Evolutionary conservation across 2,329 filamentous ascomycete species (phyloP).

Genomic region (Botrytis porri): DNA sequence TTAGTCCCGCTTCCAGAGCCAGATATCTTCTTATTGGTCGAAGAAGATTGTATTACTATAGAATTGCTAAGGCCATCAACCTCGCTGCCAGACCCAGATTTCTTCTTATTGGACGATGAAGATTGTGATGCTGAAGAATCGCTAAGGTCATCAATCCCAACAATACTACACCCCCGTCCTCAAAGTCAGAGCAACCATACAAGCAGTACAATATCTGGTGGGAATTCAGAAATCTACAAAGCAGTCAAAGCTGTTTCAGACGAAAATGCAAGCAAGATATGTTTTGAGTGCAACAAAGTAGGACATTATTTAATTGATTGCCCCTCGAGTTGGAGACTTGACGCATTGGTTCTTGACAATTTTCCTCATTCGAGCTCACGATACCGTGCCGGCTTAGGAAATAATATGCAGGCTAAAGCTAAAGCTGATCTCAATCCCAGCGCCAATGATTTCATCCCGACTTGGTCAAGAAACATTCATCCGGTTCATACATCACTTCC

Average conservation of each 20-base stretch:
- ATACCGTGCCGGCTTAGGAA: not conserved
- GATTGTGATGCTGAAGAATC: not conserved
- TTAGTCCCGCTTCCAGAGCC: not conserved
- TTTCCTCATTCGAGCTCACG: not conserved
- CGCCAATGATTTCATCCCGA: not conserved
- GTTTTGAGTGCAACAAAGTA: not conserved
- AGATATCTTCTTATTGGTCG: not conserved
- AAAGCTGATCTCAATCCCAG: not conserved
- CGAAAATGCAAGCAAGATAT: not conserved
- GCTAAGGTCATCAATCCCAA: no score
- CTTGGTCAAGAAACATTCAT: not conserved
- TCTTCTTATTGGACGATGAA: not conserved
- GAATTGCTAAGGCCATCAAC: not conserved
- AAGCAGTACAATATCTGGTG: not conserved
- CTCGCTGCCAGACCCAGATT: not conserved
- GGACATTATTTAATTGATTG: not conserved
- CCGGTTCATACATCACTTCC: not conserved
- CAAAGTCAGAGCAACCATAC: not conserved
- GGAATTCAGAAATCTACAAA: not conserved
- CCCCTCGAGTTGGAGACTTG: not conserved
- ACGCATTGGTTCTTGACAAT: not conserved
- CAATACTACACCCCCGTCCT: not conserved
- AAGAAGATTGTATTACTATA: not conserved
- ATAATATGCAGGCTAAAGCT: not conserved
- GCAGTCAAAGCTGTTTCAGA: not conserved